A percentile compares a stretch with the other conserved stretches of the same genome.
phyloP scores from a whole-genome alignment of 805 yeast genomes.

The Priceomyces fermenticarens region DNA sequence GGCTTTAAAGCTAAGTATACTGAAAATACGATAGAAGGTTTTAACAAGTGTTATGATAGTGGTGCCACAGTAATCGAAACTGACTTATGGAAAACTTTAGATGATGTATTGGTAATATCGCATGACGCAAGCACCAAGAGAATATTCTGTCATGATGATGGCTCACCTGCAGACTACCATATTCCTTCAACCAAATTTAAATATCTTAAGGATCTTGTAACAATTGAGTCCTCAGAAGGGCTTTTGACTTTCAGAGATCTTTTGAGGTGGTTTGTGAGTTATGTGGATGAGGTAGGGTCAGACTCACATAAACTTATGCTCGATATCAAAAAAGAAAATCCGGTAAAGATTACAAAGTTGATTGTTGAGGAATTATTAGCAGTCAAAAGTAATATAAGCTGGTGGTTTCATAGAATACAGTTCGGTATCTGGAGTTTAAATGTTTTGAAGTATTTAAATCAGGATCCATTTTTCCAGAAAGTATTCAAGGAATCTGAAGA shows the following conservation, averaged over 20 bases:
- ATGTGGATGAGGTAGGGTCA: slow-evolving; percentile 15
- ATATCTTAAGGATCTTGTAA: slow-evolving; percentile 24
- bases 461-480: slow-evolving; percentile 31
- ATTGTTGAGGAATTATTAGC: slow-evolving; percentile 27
- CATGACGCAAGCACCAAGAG: slow-evolving; percentile 40
- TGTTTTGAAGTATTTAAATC: slow-evolving; percentile 37
- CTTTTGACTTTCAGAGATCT: slow-evolving; percentile 30
- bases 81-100: slow-evolving; percentile 40
- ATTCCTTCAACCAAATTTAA: slow-evolving; percentile 31
- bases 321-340: slow-evolving; percentile 39
- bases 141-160: slow-evolving; percentile 31
- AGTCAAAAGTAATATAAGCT: slow-evolving; percentile 26
- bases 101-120: slow-evolving; percentile 35
- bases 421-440: slow-evolving; percentile 42
- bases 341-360: slow-evolving; percentile 28
- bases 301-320: slow-evolving; percentile 28
- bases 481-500: slow-evolving; percentile 12
- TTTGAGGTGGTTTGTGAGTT: slow-evolving; percentile 28
- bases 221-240: slow-evolving; percentile 31
- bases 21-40: slow-evolving; percentile 39
- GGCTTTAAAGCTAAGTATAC: slow-evolving; percentile 40
- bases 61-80: slow-evolving; percentile 42
- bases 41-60: slow-evolving; percentile 30
- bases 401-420: slow-evolving; percentile 38
- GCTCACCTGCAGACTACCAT: slow-evolving; percentile 31